Percentiles rank a stretch among this genome's conserved stretches.
Conservation (phyloP, 1,139 yeast genomes). For the Pichia kudriavzevii region DNA sequence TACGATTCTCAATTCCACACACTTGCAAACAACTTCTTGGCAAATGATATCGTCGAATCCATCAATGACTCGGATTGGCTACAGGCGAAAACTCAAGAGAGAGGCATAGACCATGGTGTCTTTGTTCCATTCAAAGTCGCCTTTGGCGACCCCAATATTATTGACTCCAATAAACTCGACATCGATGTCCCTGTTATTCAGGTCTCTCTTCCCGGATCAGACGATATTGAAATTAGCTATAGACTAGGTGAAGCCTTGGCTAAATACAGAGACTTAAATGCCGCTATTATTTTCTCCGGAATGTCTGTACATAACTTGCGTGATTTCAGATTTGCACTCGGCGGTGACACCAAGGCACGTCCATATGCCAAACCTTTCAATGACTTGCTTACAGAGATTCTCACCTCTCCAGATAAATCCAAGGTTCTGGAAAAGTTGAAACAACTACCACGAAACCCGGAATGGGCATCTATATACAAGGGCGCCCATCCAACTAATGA, state of each 20-base stretch:
- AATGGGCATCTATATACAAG: slow-evolving; percentile 32
- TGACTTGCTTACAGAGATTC: slow-evolving; percentile 32
- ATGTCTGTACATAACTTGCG: slow-evolving; percentile 72
- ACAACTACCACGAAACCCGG: slow-evolving; percentile 28
- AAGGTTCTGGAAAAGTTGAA: slow-evolving; percentile 29
- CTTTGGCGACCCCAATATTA: slow-evolving; percentile 37
- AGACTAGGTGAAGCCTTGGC: slow-evolving; percentile 50
- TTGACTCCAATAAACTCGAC: slow-evolving; percentile 30
- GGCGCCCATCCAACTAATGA: slow-evolving; percentile 69
- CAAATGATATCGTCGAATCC: slow-evolving; percentile 37
- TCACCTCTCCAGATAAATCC: slow-evolving; percentile 22
- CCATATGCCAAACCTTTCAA: slow-evolving; percentile 50
- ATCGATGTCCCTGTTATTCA: slow-evolving; percentile 56
- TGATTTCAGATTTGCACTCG: slow-evolving; percentile 35
- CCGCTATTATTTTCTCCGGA: slow-evolving; percentile 59
- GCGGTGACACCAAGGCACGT: slow-evolving; percentile 26
- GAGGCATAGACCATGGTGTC: slow-evolving; percentile 77
- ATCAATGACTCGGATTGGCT: slow-evolving; percentile 38
- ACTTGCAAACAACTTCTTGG: slow-evolving; percentile 34
- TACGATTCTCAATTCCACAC: slow-evolving; percentile 57
- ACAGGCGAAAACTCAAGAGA: slow-evolving; percentile 34
- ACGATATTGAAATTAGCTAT: slow-evolving; percentile 42
- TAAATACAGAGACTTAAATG: slow-evolving; percentile 43
- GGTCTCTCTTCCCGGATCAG: slow-evolving; percentile 48
- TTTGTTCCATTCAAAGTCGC: slow-evolving; percentile 79